phyloP scores from a whole-genome alignment of 192 early-diverging fungal genomes.

The Coemansia erecta region DNA sequence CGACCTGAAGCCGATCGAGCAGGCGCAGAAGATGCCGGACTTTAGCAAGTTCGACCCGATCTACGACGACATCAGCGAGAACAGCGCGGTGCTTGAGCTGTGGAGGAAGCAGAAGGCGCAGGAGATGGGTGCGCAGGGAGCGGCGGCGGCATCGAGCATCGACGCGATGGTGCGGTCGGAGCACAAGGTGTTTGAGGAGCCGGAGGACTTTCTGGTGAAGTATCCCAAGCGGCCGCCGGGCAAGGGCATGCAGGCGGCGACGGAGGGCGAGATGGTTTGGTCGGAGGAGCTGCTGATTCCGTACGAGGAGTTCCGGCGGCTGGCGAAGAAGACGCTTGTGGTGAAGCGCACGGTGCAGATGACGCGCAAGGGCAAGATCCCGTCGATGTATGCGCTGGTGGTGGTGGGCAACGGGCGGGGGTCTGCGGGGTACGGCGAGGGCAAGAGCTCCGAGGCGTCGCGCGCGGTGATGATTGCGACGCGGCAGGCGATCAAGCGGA shows the following conservation, averaged over 20 bases:
- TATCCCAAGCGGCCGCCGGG: conserved; percentile 22
- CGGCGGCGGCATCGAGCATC: conserved; percentile 9
- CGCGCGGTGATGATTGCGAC: conserved; percentile 88
- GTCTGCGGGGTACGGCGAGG: conserved; percentile 90
- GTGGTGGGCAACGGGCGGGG: conserved; percentile 94
- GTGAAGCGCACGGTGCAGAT: conserved; percentile 75
- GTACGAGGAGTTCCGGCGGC: conserved; percentile 53
- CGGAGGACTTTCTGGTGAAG: conserved; percentile 10
- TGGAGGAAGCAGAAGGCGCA: conserved; percentile 50
- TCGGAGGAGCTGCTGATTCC: conserved; percentile 55
- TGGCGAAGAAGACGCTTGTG: conserved; percentile 69
- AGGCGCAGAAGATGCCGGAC: conserved; percentile 20
- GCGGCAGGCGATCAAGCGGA: conserved; percentile 79
- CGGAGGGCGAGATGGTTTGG: conserved; percentile 43
- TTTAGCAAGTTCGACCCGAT: conserved; percentile 36
- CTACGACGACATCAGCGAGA: conserved; percentile 42
- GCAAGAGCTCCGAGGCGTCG: conserved; percentile 74
- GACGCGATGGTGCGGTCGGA: conserved; percentile 27
- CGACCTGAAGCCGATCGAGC: conserved; percentile 1
- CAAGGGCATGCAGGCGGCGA: conserved; percentile 7
- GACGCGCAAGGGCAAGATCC: conserved; percentile 77
- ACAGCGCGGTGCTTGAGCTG: conserved; percentile 44
- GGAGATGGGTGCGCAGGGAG: conserved; percentile 14
- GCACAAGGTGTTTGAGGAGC: conserved; percentile 25
- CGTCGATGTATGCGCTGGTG: conserved; percentile 85